These are phyloP conservation scores for Fusarium goolgardi DNA, from an alignment of 2,329 filamentous ascomycete genomes.

Conservation along the genomic window DNA sequence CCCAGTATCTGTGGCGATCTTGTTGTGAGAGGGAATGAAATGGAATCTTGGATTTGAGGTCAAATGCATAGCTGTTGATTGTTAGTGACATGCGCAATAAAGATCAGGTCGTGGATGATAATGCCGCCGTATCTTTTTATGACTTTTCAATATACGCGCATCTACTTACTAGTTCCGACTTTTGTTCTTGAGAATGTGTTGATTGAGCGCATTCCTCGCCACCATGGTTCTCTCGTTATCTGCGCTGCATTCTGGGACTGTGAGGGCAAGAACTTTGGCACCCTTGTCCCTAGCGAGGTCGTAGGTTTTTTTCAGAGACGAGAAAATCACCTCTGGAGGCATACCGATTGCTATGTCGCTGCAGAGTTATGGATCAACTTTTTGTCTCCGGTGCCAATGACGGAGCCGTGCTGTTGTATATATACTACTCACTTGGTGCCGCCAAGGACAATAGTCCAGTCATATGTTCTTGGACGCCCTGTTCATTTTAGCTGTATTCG, in stretches of 20 bases:
- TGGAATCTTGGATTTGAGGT: constrained; percentile 66
- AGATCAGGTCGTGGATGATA: neutral
- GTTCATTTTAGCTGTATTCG: constrained; percentile 1
- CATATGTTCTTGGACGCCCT: constrained; percentile 53
- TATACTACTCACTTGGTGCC: constrained; percentile 66
- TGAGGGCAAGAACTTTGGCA: constrained; percentile 71
- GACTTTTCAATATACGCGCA: too few species aligned
- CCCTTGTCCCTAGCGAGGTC: constrained; percentile 60
- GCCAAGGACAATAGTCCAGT: constrained; percentile 73
- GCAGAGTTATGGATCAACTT: neutral
- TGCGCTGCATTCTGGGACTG: constrained; percentile 65
- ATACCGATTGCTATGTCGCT: constrained; percentile 63
- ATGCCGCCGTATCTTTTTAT: too few species aligned
- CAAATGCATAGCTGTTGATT: constrained; percentile 64
- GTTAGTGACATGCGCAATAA: neutral
- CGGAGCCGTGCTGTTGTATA: neutral
- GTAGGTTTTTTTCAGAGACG: constrained; percentile 63
- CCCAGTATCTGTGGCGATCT: constrained; percentile 65
- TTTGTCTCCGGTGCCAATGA: neutral
- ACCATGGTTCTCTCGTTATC: constrained; percentile 47
- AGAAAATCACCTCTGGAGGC: constrained; percentile 58
- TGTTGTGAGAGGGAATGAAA: constrained; percentile 61
- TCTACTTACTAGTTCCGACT: constrained; percentile 64
- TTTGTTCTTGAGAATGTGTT: constrained; percentile 62
- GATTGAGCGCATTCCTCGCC: constrained; percentile 62